A percentile compares a stretch with the other conserved stretches of the same genome.
Conservation (phyloP, 306 rosid species). For the Hylodesmum podocarpum region DNA sequence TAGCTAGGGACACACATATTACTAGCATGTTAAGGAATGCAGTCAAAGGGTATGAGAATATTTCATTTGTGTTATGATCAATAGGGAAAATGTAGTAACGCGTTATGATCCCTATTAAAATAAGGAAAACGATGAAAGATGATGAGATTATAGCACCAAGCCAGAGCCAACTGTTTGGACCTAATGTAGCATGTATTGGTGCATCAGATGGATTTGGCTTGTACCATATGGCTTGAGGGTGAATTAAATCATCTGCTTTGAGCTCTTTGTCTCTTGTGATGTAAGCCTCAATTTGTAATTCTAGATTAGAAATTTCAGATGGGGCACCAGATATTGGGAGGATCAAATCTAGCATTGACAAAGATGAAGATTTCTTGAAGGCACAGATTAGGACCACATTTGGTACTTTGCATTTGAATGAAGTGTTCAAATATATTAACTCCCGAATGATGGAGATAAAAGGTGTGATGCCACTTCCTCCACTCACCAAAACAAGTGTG, state of each 20-base stretch:
- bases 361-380: conserved; percentile 49
- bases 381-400: conserved; percentile 53
- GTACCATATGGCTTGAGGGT: conserved; percentile 41
- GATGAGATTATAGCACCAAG: conserved; percentile 61
- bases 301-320: conserved; percentile 36
- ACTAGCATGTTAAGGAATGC: conserved; percentile 50
- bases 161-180: conserved; percentile 75
- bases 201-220: conserved; percentile 53
- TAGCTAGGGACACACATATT: conserved; percentile 48
- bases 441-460: conserved; percentile 73
- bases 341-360: conserved; percentile 66
- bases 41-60: conserved; percentile 38
- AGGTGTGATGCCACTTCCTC: conserved; percentile 90
- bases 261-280: conserved; percentile 61
- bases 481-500: conserved; percentile 65
- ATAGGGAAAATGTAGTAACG: conserved; percentile 66
- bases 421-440: conserved; percentile 37
- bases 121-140: conserved; percentile 59
- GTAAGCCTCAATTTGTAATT: conserved; percentile 65
- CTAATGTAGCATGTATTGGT: conserved; percentile 55
- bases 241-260: neutral
- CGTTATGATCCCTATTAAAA: conserved; percentile 50
- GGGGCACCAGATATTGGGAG: conserved; percentile 52
- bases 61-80: conserved; percentile 54
- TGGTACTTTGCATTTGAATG: conserved; percentile 48